Evolutionary conservation across 495 filamentous ascomycete species (phyloP), one percentile per base, ranked within the genome.

Genomic region (Lineolata rhizophorae): DNA sequence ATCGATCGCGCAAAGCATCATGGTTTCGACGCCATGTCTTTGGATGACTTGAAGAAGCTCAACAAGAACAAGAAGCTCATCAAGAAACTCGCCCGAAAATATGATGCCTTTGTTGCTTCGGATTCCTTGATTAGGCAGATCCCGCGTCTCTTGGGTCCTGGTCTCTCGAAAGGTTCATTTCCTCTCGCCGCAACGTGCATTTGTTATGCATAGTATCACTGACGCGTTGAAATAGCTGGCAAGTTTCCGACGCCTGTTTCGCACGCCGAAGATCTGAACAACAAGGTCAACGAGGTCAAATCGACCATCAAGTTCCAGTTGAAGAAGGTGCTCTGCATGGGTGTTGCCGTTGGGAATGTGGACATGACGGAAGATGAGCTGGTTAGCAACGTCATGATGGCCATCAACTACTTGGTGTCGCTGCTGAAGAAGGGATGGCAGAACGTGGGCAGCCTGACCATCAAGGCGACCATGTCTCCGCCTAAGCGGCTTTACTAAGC

Each of bases 31-130:
- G 82, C 84, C 60, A 95, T 95, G 84, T 87, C 78, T 52, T 60
- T 77, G 40, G 87, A 97, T 48, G 87, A 97, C 60, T 62, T 97
- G 58, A 95, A 95, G 77, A 97, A 97, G 75, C 77, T 97, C 43
- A 97, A 97, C 73, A 97, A 95, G 78, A 97, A 97, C 78, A 97
- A 97, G 76, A 97, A 97, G 73, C 72, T 97, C 47, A 94, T 97
- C 75, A 97, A 97, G 78, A 97, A 95, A 73, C 79, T 97, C 39
- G 90, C 87, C 42, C 81, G 83, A 67, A 95, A 95, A 67, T 95
- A 97, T 72, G 90, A 97, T 64, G 85, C 84, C 44, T 97, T 97
- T 64, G 60, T 97, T 52, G 75, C 87, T 52, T 94, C 84, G 53
- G 87, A 97, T 50, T 60, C 73, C 52, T 61, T 97, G 44, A 91